Base-by-base conservation (phyloP, 257 asterid species). In the Rehmannia glutinosa region DNA sequence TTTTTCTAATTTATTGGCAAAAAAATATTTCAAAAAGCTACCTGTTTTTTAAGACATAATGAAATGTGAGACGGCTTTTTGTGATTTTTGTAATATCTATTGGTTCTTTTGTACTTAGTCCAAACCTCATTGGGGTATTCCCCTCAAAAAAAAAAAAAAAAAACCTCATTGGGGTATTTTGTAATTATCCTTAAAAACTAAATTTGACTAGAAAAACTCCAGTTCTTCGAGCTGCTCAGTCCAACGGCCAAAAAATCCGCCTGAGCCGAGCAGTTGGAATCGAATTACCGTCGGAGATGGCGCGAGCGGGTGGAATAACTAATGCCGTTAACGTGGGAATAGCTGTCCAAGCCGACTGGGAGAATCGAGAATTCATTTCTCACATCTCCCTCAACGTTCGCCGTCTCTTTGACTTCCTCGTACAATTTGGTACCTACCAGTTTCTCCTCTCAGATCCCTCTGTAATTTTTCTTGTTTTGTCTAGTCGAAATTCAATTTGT, bases 291-390 rank as follows among this genome's bases (percentile, higher is more conserved):
- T 1, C 12, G 19, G 17, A 32, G 68, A 92, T 92, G 97, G 97
- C 93, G 3, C 75, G 95, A 55, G 98, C 95, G 0, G 98, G 98
- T 1, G 97, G 97, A 16, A 87, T 90, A 72, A 84, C 95, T 42
- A 90, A 84, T 28, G 98, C 97, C 1, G 97, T 92, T 35, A 92
- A 86, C 72, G 95, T 92, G 4, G 98, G 97, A 16, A 92, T 92
- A 39, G 98, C 98, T 41, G 98, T 92, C 6, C 97, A 93, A 83
- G 98, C 98, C 16, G 98, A 93, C 63, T 93, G 98, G 98, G 98
- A 93, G 65, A 90, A 88, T 62, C 90, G 97, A 21, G 96, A 91
- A 61, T 91, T 91, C 83, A 84, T 91, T 68, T 91, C 97, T 12
- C 87, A 88, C 70, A 83, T 92, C 69, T 92, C 98, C 1, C 96